Evolutionary conservation across 192 early-diverging fungal species (phyloP), one percentile per base, ranked within the genome.

Genomic region (Mortierella antarctica): DNA sequence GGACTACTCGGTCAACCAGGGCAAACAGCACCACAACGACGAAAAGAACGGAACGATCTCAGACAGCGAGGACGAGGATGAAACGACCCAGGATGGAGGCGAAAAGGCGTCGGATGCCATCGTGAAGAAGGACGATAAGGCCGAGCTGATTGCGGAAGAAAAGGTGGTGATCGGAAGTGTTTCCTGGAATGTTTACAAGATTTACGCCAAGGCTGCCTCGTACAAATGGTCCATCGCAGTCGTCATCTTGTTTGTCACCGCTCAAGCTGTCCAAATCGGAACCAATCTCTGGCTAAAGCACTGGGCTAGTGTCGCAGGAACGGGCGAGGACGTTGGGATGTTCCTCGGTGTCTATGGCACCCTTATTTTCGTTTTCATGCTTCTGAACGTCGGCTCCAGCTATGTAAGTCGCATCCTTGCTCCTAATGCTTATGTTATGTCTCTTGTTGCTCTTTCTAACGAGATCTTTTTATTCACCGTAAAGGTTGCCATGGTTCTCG

Each of bases 151-250:
- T 71, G 84, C 88, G 1, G 89, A 92, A 10, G 97, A 99, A 83
- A 90, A 93, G 62, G 92, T 89, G 68, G 91, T 90, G 6, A 86
- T 91, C 63, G 97, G 97, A 44, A 88, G 85, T 17, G 96, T 99
- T 14, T 86, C 90, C 48, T 92, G 88, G 88, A 57, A 70, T 12
- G 95, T 95, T 0, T 99, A 99, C 82, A 67, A 71, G 39, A 86
- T 90, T 1, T 99, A 99, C 72, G 86, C 90, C 41, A 87, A 91
- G 64, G 90, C 94, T 1, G 97, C 95, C 21, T 91, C 92, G 0
- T 40, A 83, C 52, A 54, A 60, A 39, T 87, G 79, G 54, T 89
- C 94, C 0, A 53, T 67, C 13, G 8, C 91, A 14, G 95, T 93
- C 67, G 51, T 89, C 6, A 5, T 83, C 40, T 84, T 92, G 49